phyloP scores from a whole-genome alignment of 352 stramenopile genomes.

The Pythium brassicae region DNA sequence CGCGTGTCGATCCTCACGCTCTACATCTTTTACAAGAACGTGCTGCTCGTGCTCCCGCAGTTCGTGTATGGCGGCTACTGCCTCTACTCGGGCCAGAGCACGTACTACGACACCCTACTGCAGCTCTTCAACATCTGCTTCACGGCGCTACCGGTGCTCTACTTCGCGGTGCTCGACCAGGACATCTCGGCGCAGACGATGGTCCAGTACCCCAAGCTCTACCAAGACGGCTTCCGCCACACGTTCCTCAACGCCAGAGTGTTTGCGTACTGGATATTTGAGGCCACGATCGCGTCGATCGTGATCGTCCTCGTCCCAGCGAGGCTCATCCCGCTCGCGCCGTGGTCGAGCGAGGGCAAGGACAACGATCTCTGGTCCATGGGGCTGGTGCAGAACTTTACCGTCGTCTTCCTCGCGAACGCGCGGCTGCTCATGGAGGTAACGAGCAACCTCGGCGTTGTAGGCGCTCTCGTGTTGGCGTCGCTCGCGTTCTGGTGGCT shows the following conservation, averaged over 20 bases:
- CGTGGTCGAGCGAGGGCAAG: constrained; percentile 39
- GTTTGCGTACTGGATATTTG: constrained; percentile 58
- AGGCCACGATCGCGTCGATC: constrained; percentile 41
- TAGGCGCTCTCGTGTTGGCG: constrained; percentile 25
- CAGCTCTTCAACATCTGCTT: constrained; percentile 83
- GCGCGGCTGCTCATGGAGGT: constrained; percentile 44
- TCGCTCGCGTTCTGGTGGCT: constrained; percentile 51
- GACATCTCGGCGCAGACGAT: constrained; percentile 43
- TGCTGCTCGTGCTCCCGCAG: constrained; percentile 71
- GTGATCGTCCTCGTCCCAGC: constrained; percentile 45
- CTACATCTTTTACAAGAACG: constrained; percentile 90
- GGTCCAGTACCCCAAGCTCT: constrained; percentile 46
- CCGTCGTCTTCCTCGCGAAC: constrained; percentile 54
- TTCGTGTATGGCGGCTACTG: constrained; percentile 74
- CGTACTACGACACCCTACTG: constrained; percentile 73
- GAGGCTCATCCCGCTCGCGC: constrained; percentile 31
- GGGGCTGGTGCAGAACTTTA: constrained; percentile 60
- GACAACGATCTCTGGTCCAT: constrained; percentile 72
- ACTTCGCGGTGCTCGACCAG: constrained; percentile 54
- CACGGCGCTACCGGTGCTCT: constrained; percentile 64
- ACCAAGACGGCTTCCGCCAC: constrained; percentile 45
- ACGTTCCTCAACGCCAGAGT: constrained; percentile 42
- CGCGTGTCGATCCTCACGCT: constrained; percentile 60
- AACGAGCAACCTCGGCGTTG: constrained; percentile 19
- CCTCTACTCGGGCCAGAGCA: constrained; percentile 73